Conservation (phyloP, 495 filamentous ascomycete genomes). For the Clavariopsis aquatica region DNA sequence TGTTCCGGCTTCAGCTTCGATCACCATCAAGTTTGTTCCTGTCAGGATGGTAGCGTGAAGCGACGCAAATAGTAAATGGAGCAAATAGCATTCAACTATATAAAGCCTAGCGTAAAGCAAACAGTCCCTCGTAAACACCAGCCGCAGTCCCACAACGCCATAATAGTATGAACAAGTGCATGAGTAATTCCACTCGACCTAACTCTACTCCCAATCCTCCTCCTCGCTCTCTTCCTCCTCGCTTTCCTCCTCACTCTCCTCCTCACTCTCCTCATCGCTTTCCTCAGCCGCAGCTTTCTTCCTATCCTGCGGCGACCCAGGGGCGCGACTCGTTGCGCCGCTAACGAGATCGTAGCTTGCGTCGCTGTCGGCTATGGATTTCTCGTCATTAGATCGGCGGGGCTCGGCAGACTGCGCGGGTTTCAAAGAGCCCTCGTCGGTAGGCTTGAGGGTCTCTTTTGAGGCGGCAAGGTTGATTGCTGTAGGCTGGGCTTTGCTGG, state of each 20-base stretch:
- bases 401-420: conserved; percentile 53
- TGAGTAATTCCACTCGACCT: neutral
- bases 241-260: conserved; percentile 63
- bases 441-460: conserved; percentile 41
- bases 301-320: conserved; percentile 72
- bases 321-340: conserved; percentile 75
- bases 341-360: conserved; percentile 93
- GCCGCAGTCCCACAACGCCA: neutral
- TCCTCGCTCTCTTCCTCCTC: conserved; percentile 61
- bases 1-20: too few relatives aligned
- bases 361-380: conserved; percentile 82
- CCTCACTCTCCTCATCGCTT: conserved; percentile 80
- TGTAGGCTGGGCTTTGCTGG: conserved; percentile 27
- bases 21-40: too few relatives aligned
- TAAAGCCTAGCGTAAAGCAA: neutral
- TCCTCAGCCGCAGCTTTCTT: conserved; percentile 56
- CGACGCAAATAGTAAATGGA: neutral
- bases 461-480: conserved; percentile 35
- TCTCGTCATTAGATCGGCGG: conserved; percentile 81
- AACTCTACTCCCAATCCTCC: conserved; percentile 83
- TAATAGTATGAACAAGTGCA: neutral
- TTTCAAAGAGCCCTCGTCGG: conserved; percentile 51
- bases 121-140: neutral
- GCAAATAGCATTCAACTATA: neutral
- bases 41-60: too few relatives aligned